Evolutionary conservation across 345 rosid species (phyloP).

Genomic region (Brassica carinata): DNA sequence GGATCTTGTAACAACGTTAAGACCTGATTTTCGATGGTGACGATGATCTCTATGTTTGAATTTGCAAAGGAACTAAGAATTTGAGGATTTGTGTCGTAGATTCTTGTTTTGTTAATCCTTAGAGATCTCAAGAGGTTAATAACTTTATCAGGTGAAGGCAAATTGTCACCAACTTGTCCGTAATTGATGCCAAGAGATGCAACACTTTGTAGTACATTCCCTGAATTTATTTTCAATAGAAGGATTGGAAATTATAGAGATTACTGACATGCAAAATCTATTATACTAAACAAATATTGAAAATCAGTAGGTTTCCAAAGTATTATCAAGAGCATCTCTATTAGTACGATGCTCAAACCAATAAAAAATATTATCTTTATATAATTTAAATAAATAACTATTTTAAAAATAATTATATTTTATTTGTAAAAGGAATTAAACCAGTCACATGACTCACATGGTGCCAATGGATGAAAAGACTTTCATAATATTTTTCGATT

Average conservation of each 20-base stretch:
- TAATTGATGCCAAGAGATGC: conserved; percentile 80
- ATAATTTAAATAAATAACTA: background rate
- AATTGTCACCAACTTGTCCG: conserved; percentile 82
- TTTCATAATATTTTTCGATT: background rate
- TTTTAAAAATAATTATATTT: background rate
- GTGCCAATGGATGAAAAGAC: background rate
- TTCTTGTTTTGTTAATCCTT: conserved; percentile 70
- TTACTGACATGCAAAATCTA: background rate
- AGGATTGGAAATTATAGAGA: background rate
- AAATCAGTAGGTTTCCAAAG: background rate
- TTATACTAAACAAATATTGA: background rate
- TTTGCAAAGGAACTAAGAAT: conserved; percentile 69
- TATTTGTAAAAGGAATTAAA: background rate
- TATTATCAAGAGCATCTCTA: background rate
- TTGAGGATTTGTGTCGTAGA: conserved; percentile 87
- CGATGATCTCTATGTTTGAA: conserved; percentile 69
- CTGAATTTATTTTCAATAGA: conserved; percentile 38
- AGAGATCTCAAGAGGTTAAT: conserved; percentile 65
- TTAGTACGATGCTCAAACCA: background rate
- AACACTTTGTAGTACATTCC: conserved; percentile 51
- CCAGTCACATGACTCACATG: background rate
- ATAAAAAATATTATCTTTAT: background rate
- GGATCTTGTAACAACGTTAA: conserved; percentile 59
- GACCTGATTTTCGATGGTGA: conserved; percentile 80
- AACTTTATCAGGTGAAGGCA: conserved; percentile 74